Evolutionary conservation across 345 rosid genomes (phyloP).

Genomic region (Punica granatum): DNA sequence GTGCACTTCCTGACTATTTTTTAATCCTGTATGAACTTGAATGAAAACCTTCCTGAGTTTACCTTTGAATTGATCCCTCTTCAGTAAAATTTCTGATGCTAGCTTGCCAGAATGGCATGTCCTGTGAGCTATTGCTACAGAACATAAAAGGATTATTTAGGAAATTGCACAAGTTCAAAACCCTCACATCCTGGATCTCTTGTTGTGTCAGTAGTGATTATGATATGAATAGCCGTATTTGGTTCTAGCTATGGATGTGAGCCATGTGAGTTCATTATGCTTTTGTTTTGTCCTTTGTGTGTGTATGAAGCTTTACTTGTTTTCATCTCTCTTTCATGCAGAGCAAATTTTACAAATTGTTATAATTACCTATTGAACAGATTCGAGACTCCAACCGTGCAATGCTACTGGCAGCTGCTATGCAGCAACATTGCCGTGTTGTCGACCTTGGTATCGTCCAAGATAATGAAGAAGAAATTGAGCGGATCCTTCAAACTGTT

Average conservation of each 20-base stretch:
- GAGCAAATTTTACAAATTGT: constrained; percentile 8
- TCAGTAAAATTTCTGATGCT: background rate
- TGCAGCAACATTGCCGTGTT: constrained; percentile 71
- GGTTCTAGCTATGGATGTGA: no score
- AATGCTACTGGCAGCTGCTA: constrained; percentile 74
- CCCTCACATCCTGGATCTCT: background rate
- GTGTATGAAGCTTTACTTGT: background rate
- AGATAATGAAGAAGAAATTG: constrained; percentile 69
- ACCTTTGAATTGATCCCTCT: background rate
- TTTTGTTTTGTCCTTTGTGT: background rate
- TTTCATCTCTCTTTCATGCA: constrained; percentile 9
- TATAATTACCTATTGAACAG: constrained; percentile 33
- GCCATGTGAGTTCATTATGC: background rate
- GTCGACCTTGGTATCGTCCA: constrained; percentile 77
- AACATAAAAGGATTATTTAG: background rate
- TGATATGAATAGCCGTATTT: no score
- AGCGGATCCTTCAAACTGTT: constrained; percentile 52
- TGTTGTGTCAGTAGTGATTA: background rate
- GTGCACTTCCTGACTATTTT: background rate
- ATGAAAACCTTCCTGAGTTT: background rate
- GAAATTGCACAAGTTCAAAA: background rate
- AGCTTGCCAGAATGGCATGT: background rate
- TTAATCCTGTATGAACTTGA: background rate
- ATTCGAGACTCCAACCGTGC: constrained; percentile 96
- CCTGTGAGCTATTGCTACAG: background rate